phyloP scores from a whole-genome alignment of 768 basidiomycete genomes.

The Leccinum boreale region DNA sequence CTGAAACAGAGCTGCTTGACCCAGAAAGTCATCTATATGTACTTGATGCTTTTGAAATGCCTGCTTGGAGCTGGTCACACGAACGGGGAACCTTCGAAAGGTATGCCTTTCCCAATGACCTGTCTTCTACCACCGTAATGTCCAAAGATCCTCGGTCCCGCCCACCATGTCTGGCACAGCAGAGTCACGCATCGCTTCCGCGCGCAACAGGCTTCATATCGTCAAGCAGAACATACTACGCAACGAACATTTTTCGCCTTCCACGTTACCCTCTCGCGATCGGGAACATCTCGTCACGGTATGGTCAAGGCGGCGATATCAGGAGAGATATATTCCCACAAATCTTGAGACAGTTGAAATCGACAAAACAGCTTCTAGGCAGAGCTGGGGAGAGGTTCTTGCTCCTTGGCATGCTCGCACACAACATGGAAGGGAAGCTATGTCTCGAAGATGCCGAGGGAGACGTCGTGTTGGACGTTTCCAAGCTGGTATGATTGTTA shows the following conservation, averaged over 20 bases:
- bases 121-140: constrained; percentile 6
- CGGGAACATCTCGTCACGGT: constrained; percentile 87
- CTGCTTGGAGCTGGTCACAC: constrained; percentile 85
- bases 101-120: constrained; percentile 39
- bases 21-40: constrained; percentile 80
- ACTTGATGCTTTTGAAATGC: constrained; percentile 94
- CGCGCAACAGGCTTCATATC: constrained; percentile 83
- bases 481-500: constrained; percentile 58
- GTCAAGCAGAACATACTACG: constrained; percentile 91
- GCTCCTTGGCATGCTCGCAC: constrained; percentile 87
- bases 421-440: constrained; percentile 86
- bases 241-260: constrained; percentile 97
- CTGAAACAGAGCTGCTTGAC: constrained; percentile 66
- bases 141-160: constrained; percentile 42
- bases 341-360: constrained; percentile 62
- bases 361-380: constrained; percentile 94
- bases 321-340: constrained; percentile 16
- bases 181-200: constrained; percentile 72
- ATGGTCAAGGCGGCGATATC: constrained; percentile 26
- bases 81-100: constrained; percentile 87
- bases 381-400: constrained; percentile 87
- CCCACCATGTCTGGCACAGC: constrained; percentile 80
- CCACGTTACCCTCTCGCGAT: constrained; percentile 87
- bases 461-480: constrained; percentile 82
- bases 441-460: constrained; percentile 95